Base-by-base conservation (phyloP, 169 alveolate species). In the Toxoplasma gondii region DNA sequence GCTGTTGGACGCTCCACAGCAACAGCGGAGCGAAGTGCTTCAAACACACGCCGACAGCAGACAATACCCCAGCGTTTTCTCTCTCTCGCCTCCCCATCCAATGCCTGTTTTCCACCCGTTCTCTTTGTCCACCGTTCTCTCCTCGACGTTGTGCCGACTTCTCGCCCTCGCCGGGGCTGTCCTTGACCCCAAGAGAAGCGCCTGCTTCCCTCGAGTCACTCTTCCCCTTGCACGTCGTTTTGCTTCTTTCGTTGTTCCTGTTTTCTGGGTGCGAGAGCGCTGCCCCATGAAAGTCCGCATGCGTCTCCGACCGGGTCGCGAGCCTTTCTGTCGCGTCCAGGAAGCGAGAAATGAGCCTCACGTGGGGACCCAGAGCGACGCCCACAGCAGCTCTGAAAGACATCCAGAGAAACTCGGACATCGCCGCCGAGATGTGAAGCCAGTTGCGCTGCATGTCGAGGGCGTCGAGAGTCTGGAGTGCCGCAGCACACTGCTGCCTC, bases 361-460 rank as follows among this genome's bases (percentile, higher is more conserved):
- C 69, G 31, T 82, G 90, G 10, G 54, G 69, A n/a, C 90, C 64
- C 2, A 82, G 67, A 12, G 90, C 90, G 9, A 82, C 69, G 34
- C 41, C 64, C 38, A 82, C 53, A 1, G 64, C 90, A 31, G 69
- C 53, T 12, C 90, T 64, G 38, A 82, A 82, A n/a, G 90, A 41
- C 41, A 82, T 43, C 90, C 90, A 82, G 29, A 82, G 64, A 38
- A 41, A 82, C 41, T 82, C 90, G 12, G 43, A 22, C 22, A 43
- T 24, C 34, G 90, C 67, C 19, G 90, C 90, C 1, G 38, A 16
- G 39, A 24, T 67, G 64, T 82, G 90, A 22, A 82, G 90, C 90
- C 90, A 82, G 90, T 5, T 27, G 38, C 90, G 53, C 67, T 82
- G 90, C 90, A 82, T 82, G 38, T 24, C 64, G 38, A 82, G 90